A percentile compares a stretch with the other conserved stretches of the same genome.
Evolutionary conservation across 2,329 filamentous ascomycete genomes (phyloP).

Genomic region (Exophiala oligosperma): DNA sequence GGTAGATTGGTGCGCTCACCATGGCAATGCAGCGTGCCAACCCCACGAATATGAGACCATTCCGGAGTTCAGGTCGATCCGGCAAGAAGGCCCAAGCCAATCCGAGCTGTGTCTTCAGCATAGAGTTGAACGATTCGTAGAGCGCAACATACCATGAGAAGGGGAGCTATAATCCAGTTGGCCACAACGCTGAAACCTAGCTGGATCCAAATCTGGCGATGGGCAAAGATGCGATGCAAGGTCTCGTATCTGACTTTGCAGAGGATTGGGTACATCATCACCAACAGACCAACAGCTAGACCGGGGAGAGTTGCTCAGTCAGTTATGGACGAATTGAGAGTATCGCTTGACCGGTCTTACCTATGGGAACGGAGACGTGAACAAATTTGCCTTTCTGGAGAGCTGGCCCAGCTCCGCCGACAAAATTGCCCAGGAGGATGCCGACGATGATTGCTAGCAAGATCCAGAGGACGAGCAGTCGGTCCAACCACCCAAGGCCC

Average conservation of each 20-base stretch:
- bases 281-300: conserved; percentile 71
- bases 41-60: conserved; percentile 77
- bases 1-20: conserved; percentile 48
- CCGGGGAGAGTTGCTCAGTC: neutral
- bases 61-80: conserved; percentile 50
- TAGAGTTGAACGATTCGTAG: neutral
- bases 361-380: conserved; percentile 66
- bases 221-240: conserved; percentile 64
- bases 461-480: conserved; percentile 70
- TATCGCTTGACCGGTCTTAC: conserved; percentile 38
- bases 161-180: conserved; percentile 80
- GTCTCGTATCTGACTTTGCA: conserved; percentile 82
- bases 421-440: conserved; percentile 74
- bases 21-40: conserved; percentile 86
- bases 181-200: conserved; percentile 71
- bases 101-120: conserved; percentile 41
- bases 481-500: conserved; percentile 60
- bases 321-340: no score
- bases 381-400: conserved; percentile 72
- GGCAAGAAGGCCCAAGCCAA: conserved; percentile 54
- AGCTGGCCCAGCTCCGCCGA: conserved; percentile 60
- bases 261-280: conserved; percentile 93
- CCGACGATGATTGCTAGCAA: conserved; percentile 74
- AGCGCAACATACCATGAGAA: conserved; percentile 66
- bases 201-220: conserved; percentile 70